Base-by-base conservation (phyloP, 2,329 filamentous ascomycete genomes). In the Didymosphaeria variabile region DNA sequence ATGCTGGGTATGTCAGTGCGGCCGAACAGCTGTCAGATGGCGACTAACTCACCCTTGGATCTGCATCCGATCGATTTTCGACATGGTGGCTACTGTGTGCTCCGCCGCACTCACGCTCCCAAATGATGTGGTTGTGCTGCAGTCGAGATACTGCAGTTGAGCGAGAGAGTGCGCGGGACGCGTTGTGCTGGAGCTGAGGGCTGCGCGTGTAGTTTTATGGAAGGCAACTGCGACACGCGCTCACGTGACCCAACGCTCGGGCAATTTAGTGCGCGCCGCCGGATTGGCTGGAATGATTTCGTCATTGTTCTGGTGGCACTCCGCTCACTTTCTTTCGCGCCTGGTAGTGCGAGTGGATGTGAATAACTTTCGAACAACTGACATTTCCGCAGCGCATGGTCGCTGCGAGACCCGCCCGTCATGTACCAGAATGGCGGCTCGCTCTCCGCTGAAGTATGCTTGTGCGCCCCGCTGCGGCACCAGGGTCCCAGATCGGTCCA, bases 51-150 rank as follows among this genome's bases (percentile, higher is more conserved):
- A 88, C 86, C 93, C 94, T 75, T 89, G 82, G 65, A 98, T 95
- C 67, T 90, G 91, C 69, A 97, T 87, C 76, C 94, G 96, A 75
- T 97, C 92, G 71, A 98, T 94, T 77, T 88, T 91, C 67, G 94
- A 62, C 56, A 62, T 62, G 60, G 12, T 45, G 56, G 46, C 19
- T 32, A 34, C 47, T 42, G 54, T 32, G 23, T 23, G 21, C 19
- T 21, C 55, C 15, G 55, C 45, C 45, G 23, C 55, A 34, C 23
- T 21, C 47, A 36, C 26, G 26, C 26, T n/a, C 31, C 34, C 40
- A 1, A 5, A 12, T 8, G 23, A 9, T 17, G 29, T n/a, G 31
- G 36, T 31, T 55, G 42, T 21, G 51, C 23, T 19, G 49, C 19
- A 38, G 13, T 42, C 12, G 29, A 13, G 49, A 8, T 13, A 32